Evolutionary conservation across 768 basidiomycete genomes (phyloP).

Genomic region (Tylopilus subfusipes): DNA sequence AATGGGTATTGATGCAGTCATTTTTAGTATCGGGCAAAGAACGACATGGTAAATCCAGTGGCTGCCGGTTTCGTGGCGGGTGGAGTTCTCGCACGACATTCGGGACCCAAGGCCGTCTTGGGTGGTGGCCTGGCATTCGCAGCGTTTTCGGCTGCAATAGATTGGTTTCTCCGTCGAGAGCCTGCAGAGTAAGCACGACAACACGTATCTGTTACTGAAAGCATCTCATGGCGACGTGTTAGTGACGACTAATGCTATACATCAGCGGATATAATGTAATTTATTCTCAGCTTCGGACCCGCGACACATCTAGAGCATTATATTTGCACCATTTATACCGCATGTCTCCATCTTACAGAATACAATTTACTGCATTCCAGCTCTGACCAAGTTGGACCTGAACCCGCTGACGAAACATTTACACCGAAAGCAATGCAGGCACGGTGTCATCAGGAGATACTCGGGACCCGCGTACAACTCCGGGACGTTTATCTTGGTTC

Average conservation of each 20-base stretch:
- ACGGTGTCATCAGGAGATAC: too few species aligned
- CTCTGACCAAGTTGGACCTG: too few species aligned
- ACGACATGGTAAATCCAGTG: slow-evolving; percentile 90
- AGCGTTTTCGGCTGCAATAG: slow-evolving; percentile 89
- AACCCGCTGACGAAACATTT: too few species aligned
- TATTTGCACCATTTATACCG: slow-evolving; percentile 18
- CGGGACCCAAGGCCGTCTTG: slow-evolving; percentile 83
- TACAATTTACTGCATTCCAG: too few species aligned
- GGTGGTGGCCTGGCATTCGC: slow-evolving; percentile 90
- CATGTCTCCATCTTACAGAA: not conserved
- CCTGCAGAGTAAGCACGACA: slow-evolving; percentile 61
- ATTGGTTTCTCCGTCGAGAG: slow-evolving; percentile 75
- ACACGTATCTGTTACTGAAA: slow-evolving; percentile 1
- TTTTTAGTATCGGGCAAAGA: slow-evolving; percentile 87
- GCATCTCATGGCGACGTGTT: slow-evolving; percentile 6
- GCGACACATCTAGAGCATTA: slow-evolving; percentile 14
- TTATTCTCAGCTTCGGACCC: slow-evolving; percentile 15
- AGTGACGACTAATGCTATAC: slow-evolving; percentile 39
- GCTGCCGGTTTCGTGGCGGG: slow-evolving; percentile 87
- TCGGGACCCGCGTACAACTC: too few species aligned
- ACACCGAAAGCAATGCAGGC: too few species aligned
- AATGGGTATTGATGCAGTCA: not conserved
- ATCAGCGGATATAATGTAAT: slow-evolving; percentile 6
- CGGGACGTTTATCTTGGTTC: too few species aligned
- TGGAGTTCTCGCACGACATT: slow-evolving; percentile 80